Conservation (phyloP, 2,329 filamentous ascomycete species). For the Calonectria pauciramosa region DNA sequence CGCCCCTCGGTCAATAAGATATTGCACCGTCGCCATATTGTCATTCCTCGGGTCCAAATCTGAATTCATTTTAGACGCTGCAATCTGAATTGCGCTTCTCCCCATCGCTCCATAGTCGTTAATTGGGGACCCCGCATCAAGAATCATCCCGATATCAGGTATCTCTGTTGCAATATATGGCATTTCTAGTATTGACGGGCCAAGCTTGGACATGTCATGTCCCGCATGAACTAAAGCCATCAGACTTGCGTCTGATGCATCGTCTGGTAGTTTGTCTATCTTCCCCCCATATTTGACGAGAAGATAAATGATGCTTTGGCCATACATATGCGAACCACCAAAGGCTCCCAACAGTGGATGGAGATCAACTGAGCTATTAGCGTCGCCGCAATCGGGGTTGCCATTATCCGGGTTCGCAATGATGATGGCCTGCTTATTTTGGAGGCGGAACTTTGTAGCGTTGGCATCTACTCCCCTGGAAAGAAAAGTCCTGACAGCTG, state of each 20-base stretch:
- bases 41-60: fast-evolving
- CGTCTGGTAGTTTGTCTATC: not conserved
- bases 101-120: not conserved
- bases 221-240: not conserved
- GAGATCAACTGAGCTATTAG: not conserved
- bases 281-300: not conserved
- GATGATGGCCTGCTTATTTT: not conserved
- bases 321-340: fast-evolving
- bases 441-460: not conserved
- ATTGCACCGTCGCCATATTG: not conserved
- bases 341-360: not conserved
- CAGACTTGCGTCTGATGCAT: not conserved
- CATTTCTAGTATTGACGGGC: not conserved
- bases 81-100: not conserved
- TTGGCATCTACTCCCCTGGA: not conserved
- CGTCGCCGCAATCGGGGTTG: not conserved
- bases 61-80: not conserved
- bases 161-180: no score
- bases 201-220: not conserved
- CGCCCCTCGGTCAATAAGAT: not conserved
- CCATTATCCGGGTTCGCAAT: no score
- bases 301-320: not conserved
- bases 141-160: not conserved
- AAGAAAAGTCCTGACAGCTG: not conserved
- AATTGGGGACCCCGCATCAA: not conserved